These are phyloP conservation scores for Canna indica DNA, from an alignment of 176 grass and related monocot genomes.

Conservation along the genomic window DNA sequence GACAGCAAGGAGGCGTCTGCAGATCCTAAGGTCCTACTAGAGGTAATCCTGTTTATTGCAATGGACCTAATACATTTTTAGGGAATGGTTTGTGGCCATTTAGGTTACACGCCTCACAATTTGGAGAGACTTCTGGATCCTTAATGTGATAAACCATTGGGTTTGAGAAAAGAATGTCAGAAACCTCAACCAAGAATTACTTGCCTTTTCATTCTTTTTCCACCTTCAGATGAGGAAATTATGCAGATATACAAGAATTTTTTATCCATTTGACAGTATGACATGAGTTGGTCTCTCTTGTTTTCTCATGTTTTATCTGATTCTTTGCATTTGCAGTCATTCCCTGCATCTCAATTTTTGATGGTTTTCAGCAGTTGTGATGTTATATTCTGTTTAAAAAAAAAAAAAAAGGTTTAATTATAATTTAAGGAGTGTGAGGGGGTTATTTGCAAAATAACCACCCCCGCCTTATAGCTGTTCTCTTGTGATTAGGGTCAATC, in stretches of 20 bases:
- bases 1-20: not conserved
- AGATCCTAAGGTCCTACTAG: conserved; percentile 18
- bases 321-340: not conserved
- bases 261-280: not conserved
- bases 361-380: too few relatives aligned
- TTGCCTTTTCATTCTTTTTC: not conserved
- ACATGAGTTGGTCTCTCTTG: not conserved
- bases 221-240: not conserved
- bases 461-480: too few relatives aligned
- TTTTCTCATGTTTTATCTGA: not conserved
- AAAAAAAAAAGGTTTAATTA: too few relatives aligned
- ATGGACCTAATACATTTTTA: not conserved
- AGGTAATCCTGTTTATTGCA: conserved; percentile 4
- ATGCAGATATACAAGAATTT: too few relatives aligned
- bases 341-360: not conserved
- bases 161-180: too few relatives aligned
- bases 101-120: not conserved
- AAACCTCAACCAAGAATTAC: not conserved
- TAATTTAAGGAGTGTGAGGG: too few relatives aligned
- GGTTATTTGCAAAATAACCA: too few relatives aligned
- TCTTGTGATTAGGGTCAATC: too few relatives aligned
- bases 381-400: too few relatives aligned
- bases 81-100: not conserved
- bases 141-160: not conserved
- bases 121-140: not conserved